A percentile compares a stretch with the other conserved stretches of the same genome.
Evolutionary conservation across 257 asterid species (phyloP).

Genomic region (Solanum piurae): DNA sequence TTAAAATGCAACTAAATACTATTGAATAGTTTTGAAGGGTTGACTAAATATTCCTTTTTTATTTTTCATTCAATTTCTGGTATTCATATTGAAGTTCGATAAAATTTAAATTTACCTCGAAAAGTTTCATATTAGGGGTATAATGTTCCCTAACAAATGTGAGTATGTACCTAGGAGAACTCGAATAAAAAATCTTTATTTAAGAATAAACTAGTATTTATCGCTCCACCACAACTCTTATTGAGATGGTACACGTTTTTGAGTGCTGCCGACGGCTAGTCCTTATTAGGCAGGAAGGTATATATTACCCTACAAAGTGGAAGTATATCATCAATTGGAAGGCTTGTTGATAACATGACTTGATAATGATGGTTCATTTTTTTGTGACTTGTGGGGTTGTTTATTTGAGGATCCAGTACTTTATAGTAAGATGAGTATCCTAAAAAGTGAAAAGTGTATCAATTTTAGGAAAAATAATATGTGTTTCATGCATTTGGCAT

Average conservation of each 20-base stretch:
- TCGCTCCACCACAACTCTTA: no score
- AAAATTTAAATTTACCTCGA: background rate
- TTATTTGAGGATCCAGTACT: background rate
- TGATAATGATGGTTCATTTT: background rate
- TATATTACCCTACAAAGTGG: background rate
- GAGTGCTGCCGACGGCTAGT: background rate
- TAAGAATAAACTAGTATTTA: no score
- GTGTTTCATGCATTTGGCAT: background rate
- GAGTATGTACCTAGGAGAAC: background rate
- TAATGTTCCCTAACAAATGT: accelerated
- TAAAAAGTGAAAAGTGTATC: background rate
- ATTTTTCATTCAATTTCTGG: background rate
- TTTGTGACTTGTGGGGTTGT: background rate
- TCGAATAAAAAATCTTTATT: no score
- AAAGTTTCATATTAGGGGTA: background rate
- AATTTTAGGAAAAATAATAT: background rate
- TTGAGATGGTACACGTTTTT: background rate
- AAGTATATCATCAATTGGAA: background rate
- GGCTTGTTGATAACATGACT: background rate
- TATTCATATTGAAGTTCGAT: background rate
- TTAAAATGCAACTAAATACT: background rate
- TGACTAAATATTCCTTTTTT: no score
- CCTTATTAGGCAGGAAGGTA: background rate
- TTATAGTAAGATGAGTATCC: background rate
- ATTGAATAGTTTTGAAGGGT: background rate